Conservation (phyloP, 345 rosid species). For the Boechera retrofracta region DNA sequence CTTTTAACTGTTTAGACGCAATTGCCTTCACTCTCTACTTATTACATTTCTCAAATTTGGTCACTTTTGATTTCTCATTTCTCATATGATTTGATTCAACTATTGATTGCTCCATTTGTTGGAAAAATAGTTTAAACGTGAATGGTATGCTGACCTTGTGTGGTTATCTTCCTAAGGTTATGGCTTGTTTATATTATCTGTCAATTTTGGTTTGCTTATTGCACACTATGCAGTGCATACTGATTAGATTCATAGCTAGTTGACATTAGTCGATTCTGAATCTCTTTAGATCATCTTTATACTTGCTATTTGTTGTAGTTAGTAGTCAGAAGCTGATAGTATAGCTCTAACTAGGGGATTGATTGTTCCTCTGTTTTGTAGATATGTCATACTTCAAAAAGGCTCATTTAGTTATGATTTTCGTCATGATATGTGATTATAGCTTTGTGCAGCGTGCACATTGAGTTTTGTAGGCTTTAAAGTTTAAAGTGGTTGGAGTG, state of each 20-base stretch:
- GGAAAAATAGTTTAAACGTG: neutral
- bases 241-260: neutral
- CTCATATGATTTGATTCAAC: constrained; percentile 1
- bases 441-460: constrained; percentile 1
- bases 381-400: constrained; percentile 1
- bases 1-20: constrained; percentile 23
- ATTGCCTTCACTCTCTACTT: constrained; percentile 5
- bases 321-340: constrained; percentile 9
- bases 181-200: neutral
- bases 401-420: neutral
- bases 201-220: neutral
- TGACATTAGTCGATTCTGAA: constrained; percentile 1
- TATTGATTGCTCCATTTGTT: neutral
- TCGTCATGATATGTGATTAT: constrained; percentile 5
- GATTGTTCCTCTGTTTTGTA: neutral
- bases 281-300: constrained; percentile 1
- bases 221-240: neutral
- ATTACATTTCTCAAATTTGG: constrained; percentile 27
- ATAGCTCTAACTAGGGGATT: neutral
- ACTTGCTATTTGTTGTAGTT: constrained; percentile 1
- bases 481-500: neutral
- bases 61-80: constrained; percentile 28
- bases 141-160: neutral
- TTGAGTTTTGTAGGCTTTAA: neutral
- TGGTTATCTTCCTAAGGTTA: neutral